Evolutionary conservation across 2,329 filamentous ascomycete species (phyloP), one percentile per base, ranked within the genome.

Genomic region (Beauveria australis): DNA sequence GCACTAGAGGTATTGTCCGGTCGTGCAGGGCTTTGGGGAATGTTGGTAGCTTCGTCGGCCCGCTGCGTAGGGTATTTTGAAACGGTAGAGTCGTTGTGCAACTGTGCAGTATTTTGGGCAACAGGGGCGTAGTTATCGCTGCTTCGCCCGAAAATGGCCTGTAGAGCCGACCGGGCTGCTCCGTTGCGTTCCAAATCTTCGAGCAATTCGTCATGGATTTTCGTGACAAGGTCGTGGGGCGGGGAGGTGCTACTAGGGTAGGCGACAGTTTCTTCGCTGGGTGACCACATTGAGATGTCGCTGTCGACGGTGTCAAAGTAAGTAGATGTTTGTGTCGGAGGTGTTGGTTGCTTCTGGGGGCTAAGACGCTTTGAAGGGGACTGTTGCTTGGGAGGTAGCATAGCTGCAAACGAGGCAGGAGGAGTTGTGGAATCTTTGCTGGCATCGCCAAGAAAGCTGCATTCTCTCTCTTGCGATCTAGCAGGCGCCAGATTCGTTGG

Each of bases 231-330:
- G 10, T 49, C 33, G 8, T 33, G 33, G 10, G 55, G 10, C 16
- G 33, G 44, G 14, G 46, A 30, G 12, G 55, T 28, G 33, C 46
- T 58, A 18, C 43, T 26, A 9, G 33, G 33, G 5, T 51, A 37
- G 9, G 46, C 30, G 46, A 58, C 55, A 18, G 55, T 51, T 22
- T 58, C 55, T 41, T 58, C 55, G 55, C 46, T 58, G 6, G 33
- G 28, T 19, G 55, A 49, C n/a, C 44, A 47, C 55, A 58, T 58
- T 2, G 30, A 43, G 9, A 58, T 51, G 18, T 47, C 55, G 54
- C 44, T 57, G 9, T 57, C 44, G 14, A 12, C 22, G 10, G 54
- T 48, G 5, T 56, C 18, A 2, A 56, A 18, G 33, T 47, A 58
- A 7, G 19, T 49, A 9, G 44, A 22, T 12, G 28, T 14, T 12